These are phyloP conservation scores for Boletus sp. DNA, from an alignment of 768 basidiomycete species.

Conservation along the genomic window DNA sequence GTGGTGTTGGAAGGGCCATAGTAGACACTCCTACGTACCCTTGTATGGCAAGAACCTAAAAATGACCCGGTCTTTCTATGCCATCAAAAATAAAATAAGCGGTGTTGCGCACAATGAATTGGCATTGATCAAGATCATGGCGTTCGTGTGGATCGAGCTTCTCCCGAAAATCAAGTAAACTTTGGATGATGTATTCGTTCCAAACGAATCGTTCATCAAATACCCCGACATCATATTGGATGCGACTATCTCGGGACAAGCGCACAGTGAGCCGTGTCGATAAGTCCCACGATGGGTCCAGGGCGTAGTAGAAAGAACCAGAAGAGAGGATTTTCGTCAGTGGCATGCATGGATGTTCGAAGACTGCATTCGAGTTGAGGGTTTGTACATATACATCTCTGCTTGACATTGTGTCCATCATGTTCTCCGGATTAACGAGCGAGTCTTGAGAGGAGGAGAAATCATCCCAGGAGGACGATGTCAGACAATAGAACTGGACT, in stretches of 20 bases:
- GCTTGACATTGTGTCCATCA: slow-evolving; percentile 40
- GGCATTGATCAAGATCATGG: slow-evolving; percentile 73
- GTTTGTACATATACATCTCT: slow-evolving; percentile 45
- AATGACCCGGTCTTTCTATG: slow-evolving; percentile 6
- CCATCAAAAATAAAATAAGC: slow-evolving; percentile 7
- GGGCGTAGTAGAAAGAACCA: slow-evolving; percentile 90
- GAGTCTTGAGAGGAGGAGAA: slow-evolving; percentile 50
- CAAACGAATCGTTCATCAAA: slow-evolving; percentile 90
- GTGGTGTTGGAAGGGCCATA: slow-evolving; percentile 72
- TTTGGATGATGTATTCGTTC: slow-evolving; percentile 89
- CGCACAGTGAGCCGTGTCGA: slow-evolving; percentile 78
- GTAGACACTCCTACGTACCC: slow-evolving; percentile 86
- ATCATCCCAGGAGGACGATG: slow-evolving; percentile 83
- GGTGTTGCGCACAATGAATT: slow-evolving; percentile 67
- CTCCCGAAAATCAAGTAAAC: slow-evolving; percentile 84
- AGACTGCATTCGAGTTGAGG: slow-evolving; percentile 44
- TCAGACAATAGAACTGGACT: slow-evolving; percentile 86
- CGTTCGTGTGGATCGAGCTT: slow-evolving; percentile 67
- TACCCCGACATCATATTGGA: slow-evolving; percentile 47
- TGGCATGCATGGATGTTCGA: slow-evolving; percentile 88
- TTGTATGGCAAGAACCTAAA: slow-evolving; percentile 85
- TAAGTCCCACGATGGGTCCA: slow-evolving; percentile 83
- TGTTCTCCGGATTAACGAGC: slow-evolving; percentile 52
- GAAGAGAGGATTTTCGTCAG: slow-evolving; percentile 88
- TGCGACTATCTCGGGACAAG: slow-evolving; percentile 47